Base-by-base conservation (phyloP, 371 early-diverging fungal genomes). In the Mucor piriformis region DNA sequence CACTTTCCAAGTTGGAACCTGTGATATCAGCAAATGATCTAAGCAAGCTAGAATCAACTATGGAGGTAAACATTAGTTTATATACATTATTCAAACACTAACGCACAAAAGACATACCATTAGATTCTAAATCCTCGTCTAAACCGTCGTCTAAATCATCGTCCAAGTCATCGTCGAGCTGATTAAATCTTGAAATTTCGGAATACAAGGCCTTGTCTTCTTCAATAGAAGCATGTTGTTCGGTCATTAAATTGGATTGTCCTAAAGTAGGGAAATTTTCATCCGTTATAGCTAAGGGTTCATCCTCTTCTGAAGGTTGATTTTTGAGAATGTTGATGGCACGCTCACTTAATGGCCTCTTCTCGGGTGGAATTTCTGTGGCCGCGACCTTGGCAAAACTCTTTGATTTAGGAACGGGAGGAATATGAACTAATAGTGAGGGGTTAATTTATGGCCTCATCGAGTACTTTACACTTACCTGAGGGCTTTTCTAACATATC, bases 351-450 rank as follows among this genome's bases (percentile, higher is more conserved):
- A 69, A 43, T 16, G 71, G 64, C 50, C 37, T 44, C 40, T 59
- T 29, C 32, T 67, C 62, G 1, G 65, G 64, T 24, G 74, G 66
- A 18, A 70, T 63, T 47, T 59, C 54, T 43, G 72, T 74, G 24
- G 78, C 69, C 34, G 75, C 78, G 6, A 71, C 54, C 46, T 73
- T 75, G 13, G 78, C 75, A 63, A 78, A 78, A 24, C 71, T 70
- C 32, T 70, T 59, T 15, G 70, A 44, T 3, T 70, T 48, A 25
- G 75, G 75, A 2, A 70, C 68, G 23, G 70, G 74, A 23, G 75
- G 71, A 3, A 75, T 62, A 42, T 69, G 64, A n/a, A 77, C 71
- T 46, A 40, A 1, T 40, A n/a, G 8, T 18, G 0, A 24, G 24
- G 24, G 7, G 56, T 15, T 13, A 38, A 7, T 16, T 15, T 34